Evolutionary conservation across 306 rosid species (phyloP), one percentile per base, ranked within the genome.

Genomic region (Cicer judaicum): DNA sequence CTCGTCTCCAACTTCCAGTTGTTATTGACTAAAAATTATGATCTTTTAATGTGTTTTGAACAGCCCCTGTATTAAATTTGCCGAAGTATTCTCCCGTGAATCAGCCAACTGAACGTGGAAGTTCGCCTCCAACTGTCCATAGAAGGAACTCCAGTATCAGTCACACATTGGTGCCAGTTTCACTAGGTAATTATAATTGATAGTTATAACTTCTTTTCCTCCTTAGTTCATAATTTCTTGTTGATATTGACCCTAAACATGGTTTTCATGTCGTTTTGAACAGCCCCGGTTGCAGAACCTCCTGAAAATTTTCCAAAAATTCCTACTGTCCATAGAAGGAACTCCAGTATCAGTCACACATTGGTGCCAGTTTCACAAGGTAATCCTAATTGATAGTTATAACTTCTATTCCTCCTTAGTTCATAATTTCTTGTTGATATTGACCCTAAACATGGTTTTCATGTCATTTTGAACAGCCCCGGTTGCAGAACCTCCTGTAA

Each of bases 321-420:
- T 44, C 24, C 88, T 66, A 78, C 72, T 73, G 14, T 72, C 41
- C 77, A 63, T 34, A 76, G 55, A 65, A 73, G 80, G 50, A 81
- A 75, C 72, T 74, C 77, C 66, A 81, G 48, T 46, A 60, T 16
- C 16, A 84, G 75, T 86, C 89, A 87, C 74, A 48, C 69, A 21
- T 42, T 79, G 62, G 83, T 82, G 56, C 86, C 90, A 66, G 77
- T 82, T 82, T 52, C 89, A 42, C 85, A 87, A 68, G 96, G 92
- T 90, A 64, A 49, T 54, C 69, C 29, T 24, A 24, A 24, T 64
- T 29, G 54, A 63, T 60, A 43, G 42, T 64, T 68, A 43, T 62
- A 34, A 49, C 36, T 53, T 18, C 0, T 0, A 3, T 49, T 59
- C 2, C 40, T 18, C 10, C 16, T 66, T 19, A 8, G 15, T 24